phyloP scores from a whole-genome alignment of 2,329 filamentous ascomycete genomes.

The Sporothrix pallida region DNA sequence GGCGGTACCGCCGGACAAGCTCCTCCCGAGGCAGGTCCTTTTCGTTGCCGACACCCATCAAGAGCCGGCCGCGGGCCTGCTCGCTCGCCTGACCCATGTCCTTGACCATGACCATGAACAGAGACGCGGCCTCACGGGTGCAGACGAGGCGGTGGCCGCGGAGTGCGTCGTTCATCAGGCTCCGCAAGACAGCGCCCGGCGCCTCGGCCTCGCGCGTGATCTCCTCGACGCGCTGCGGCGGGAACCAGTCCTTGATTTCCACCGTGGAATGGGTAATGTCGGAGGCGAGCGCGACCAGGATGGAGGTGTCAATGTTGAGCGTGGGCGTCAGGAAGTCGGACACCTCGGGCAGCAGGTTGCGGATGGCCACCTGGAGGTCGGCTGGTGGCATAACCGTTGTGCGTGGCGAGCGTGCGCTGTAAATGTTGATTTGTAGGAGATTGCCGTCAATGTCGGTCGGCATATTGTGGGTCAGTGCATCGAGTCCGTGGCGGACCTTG shows the following conservation, averaged over 20 bases:
- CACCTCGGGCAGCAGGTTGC: slow-evolving; percentile 38
- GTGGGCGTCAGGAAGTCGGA: slow-evolving; percentile 42
- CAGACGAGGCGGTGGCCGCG: slow-evolving; percentile 64
- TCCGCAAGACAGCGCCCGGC: slow-evolving; percentile 59
- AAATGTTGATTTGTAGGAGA: slow-evolving; percentile 40
- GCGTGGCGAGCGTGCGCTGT: slow-evolving; percentile 42
- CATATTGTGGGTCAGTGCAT: neutral
- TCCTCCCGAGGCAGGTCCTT: slow-evolving; percentile 29
- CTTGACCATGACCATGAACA: slow-evolving; percentile 70
- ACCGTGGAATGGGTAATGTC: slow-evolving; percentile 68
- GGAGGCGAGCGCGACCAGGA: slow-evolving; percentile 73
- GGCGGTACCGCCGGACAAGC: slow-evolving; percentile 44
- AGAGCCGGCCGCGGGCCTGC: slow-evolving; percentile 61
- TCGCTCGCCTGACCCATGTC: slow-evolving; percentile 68
- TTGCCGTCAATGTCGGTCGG: slow-evolving; percentile 36
- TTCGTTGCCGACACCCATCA: slow-evolving; percentile 44
- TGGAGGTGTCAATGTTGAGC: slow-evolving; percentile 70
- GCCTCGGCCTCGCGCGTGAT: slow-evolving; percentile 67
- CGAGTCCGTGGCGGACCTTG: slow-evolving; percentile 36
- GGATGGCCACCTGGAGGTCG: slow-evolving; percentile 37
- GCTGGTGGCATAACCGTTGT: slow-evolving; percentile 37
- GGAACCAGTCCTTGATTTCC: slow-evolving; percentile 50
- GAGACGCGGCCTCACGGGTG: slow-evolving; percentile 66
- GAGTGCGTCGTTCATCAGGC: slow-evolving; percentile 66
- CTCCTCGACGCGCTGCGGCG: slow-evolving; percentile 66